Conservation (phyloP, 768 basidiomycete genomes). For the Scleroderma citrinum region DNA sequence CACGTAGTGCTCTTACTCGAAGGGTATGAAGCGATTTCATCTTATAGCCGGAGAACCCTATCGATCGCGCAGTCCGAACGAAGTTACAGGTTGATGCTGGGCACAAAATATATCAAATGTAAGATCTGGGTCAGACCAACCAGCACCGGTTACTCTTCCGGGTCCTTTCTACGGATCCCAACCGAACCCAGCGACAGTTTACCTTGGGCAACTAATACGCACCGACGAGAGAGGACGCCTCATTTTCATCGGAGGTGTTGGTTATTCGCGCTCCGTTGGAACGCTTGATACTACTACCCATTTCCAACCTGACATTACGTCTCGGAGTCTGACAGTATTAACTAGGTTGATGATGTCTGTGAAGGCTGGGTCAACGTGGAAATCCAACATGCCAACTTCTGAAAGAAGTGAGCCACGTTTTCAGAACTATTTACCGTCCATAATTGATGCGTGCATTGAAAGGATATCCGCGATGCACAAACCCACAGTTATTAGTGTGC, state of each 20-base stretch:
- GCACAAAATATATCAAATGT: neutral
- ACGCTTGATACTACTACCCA: slow-evolving; percentile 7
- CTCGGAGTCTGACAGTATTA: slow-evolving; percentile 27
- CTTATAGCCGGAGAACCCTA: too few species aligned
- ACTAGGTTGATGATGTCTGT: slow-evolving; percentile 31
- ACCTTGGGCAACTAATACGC: neutral
- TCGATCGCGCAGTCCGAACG: neutral
- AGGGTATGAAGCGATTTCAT: neutral
- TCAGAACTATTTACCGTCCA: neutral
- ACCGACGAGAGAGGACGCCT: slow-evolving; percentile 18
- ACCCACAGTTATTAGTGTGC: slow-evolving; percentile 20
- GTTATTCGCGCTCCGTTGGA: slow-evolving; percentile 15
- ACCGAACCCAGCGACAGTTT: neutral
- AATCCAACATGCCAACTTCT: slow-evolving; percentile 5
- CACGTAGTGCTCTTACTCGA: too few species aligned
- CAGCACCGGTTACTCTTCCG: neutral
- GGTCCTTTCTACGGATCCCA: slow-evolving; percentile 1
- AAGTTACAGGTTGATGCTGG: neutral
- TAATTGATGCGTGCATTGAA: neutral
- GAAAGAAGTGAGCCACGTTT: neutral
- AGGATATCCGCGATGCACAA: slow-evolving; percentile 3
- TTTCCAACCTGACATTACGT: slow-evolving; percentile 18
- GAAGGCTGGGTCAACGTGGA: slow-evolving; percentile 27
- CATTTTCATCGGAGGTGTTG: slow-evolving; percentile 26
- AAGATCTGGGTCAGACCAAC: too few species aligned